A percentile compares a stretch with the other conserved stretches of the same genome.
phyloP scores from a whole-genome alignment of 2,329 filamentous ascomycete genomes.

The Xylaria polymorpha region DNA sequence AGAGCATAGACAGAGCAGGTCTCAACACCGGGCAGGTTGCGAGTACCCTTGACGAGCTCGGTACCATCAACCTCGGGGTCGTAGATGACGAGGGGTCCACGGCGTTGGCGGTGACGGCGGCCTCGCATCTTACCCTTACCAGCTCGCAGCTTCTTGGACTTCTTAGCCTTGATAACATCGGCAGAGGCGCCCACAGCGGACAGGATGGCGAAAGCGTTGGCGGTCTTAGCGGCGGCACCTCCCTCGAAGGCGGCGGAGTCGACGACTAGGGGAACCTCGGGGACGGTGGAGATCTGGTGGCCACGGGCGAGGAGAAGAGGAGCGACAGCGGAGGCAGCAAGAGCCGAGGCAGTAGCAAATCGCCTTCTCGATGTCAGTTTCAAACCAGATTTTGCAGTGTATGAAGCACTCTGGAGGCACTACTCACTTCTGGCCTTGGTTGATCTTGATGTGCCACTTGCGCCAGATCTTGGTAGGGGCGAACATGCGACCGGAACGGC shows the following conservation, averaged over 20 bases:
- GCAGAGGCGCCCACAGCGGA: constrained; percentile 89
- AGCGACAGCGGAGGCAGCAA: constrained; percentile 94
- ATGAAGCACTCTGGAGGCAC: background rate
- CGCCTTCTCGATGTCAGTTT: constrained; percentile 67
- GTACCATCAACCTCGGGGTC: constrained; percentile 95
- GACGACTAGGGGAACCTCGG: constrained; percentile 97
- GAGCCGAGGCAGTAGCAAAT: constrained; percentile 96
- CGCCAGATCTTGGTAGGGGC: constrained; percentile 99
- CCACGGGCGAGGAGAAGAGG: constrained; percentile 96
- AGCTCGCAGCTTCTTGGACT: constrained; percentile 95
- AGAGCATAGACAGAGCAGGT: constrained; percentile 91
- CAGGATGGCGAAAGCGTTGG: constrained; percentile 85
- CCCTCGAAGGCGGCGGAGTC: constrained; percentile 89
- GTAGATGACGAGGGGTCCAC: constrained; percentile 97
- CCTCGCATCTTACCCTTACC: constrained; percentile 99
- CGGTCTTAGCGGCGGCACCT: constrained; percentile 86
- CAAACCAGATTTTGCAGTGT: background rate
- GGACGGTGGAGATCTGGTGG: constrained; percentile 90
- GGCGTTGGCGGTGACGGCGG: constrained; percentile 96
- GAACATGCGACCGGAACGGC: constrained; percentile 99
- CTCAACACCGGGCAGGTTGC: constrained; percentile 99
- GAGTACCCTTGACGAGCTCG: constrained; percentile 93
- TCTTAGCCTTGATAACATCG: constrained; percentile 95
- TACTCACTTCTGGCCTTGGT: constrained; percentile 93
- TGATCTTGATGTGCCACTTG: constrained; percentile 99